Base-by-base conservation (phyloP, 305 asterid species). In the Andrographis paniculata region DNA sequence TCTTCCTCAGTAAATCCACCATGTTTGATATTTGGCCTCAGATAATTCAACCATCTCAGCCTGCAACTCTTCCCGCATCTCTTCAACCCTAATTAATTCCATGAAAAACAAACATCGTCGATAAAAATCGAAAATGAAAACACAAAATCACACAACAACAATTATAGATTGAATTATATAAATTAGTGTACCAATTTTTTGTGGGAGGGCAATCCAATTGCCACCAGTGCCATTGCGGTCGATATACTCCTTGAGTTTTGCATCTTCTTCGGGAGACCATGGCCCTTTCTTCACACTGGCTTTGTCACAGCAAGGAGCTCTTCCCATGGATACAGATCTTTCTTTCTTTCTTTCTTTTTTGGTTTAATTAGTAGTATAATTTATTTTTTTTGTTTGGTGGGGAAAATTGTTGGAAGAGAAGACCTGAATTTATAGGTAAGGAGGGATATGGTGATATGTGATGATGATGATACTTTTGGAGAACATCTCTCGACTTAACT, bases 281-380 rank as follows among this genome's bases (percentile, higher is more conserved):
- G 93, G 93, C 15, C 93, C 93, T 37, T 48, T 81, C 74, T 81
- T 81, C 68, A 81, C 87, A 33, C 69, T 78, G 14, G 73, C 84
- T 70, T 82, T 82, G 71, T 82, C 94, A 66, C 94, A 82, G 65
- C 94, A 82, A 22, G 94, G 94, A 10, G 88, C 86, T 78, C 94
- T 78, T 24, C 94, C 94, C 94, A 82, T 82, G 4, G 4, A 13
- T 14, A 17, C 8, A 5, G 8, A 24, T 24, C 11, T 4, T 3
- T 31, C 12, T 31, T 31, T 31, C 37, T 21, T 8, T 43, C 50
- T 24, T 23, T 3, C 30, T 4, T 3, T 3, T 4, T 4, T 3
- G 8, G 30, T 4, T 24, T 3, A 8, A 24, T 4, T 4, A 24
- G 4, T 24, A 24, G 8, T 24, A 8, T 24, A 24, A 6, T 2